A percentile compares a stretch with the other conserved stretches of the same genome.
These are phyloP conservation scores for Cantharellus cinnabarinus DNA, from an alignment of 768 basidiomycete species.

Conservation along the genomic window DNA sequence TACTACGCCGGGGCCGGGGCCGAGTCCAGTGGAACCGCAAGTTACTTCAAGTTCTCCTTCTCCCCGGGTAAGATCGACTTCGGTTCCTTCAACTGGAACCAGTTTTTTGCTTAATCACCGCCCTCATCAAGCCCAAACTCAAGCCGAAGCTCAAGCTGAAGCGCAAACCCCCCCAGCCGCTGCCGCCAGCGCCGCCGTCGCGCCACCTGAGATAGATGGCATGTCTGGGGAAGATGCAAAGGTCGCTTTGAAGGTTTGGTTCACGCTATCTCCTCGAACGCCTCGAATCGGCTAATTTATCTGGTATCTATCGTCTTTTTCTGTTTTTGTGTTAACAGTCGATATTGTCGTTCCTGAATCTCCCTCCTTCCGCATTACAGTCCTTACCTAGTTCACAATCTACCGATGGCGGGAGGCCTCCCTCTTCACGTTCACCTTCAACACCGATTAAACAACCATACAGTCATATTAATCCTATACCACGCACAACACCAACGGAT, in stretches of 20 bases:
- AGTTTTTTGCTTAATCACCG: no score
- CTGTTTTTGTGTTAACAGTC: not conserved
- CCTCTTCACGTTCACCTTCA: no score
- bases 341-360: not conserved
- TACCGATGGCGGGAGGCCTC: not conserved
- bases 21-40: not conserved
- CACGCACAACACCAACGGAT: no score
- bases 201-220: not conserved
- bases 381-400: not conserved
- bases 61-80: not conserved
- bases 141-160: no score
- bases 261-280: not conserved
- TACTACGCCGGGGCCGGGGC: not conserved
- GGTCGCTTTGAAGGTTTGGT: not conserved
- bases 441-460: no score
- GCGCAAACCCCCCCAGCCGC: no score
- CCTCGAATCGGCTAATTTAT: not conserved
- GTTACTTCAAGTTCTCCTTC: not conserved
- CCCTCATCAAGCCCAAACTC: no score
- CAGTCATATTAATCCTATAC: no score
- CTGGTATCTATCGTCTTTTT: not conserved
- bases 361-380: not conserved
- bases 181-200: no score
- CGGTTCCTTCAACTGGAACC: not conserved
- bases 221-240: not conserved